phyloP scores from a whole-genome alignment of 768 basidiomycete species.

The Asterophora parasitica region DNA sequence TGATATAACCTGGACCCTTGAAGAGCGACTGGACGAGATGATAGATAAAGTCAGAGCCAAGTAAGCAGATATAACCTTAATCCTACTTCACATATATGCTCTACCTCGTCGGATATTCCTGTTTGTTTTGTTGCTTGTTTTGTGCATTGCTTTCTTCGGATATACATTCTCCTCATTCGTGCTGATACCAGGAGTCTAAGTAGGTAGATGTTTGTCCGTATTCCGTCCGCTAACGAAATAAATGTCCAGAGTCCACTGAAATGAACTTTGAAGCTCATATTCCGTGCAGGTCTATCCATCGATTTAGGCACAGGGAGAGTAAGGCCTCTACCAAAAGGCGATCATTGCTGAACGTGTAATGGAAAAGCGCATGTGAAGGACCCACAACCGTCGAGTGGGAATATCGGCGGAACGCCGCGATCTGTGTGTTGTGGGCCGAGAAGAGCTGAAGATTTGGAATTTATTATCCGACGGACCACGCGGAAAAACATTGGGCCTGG shows the following conservation, averaged over 20 bases:
- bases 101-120: slow-evolving; percentile 17
- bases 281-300: slow-evolving; percentile 65
- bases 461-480: background rate
- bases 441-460: slow-evolving; percentile 35
- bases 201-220: slow-evolving; percentile 18
- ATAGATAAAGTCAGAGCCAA: slow-evolving; percentile 39
- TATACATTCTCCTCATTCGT: slow-evolving; percentile 19
- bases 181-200: slow-evolving; percentile 16
- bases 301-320: slow-evolving; percentile 64
- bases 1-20: slow-evolving; percentile 65
- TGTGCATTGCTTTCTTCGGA: slow-evolving; percentile 16
- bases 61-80: slow-evolving; percentile 18
- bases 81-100: slow-evolving; percentile 18
- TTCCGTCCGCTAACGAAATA: slow-evolving; percentile 15
- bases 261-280: slow-evolving; percentile 31
- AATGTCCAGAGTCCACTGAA: slow-evolving; percentile 10
- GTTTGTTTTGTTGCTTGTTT: slow-evolving; percentile 15
- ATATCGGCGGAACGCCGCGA: slow-evolving; percentile 57
- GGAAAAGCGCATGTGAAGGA: slow-evolving; percentile 56
- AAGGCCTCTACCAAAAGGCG: slow-evolving; percentile 58
- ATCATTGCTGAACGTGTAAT: slow-evolving; percentile 60
- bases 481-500: slow-evolving; percentile 3
- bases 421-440: slow-evolving; percentile 41
- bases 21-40: slow-evolving; percentile 75
- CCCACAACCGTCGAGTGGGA: slow-evolving; percentile 54